Conservation (phyloP, 2,329 filamentous ascomycete genomes). For the Ophiobolus disseminans region DNA sequence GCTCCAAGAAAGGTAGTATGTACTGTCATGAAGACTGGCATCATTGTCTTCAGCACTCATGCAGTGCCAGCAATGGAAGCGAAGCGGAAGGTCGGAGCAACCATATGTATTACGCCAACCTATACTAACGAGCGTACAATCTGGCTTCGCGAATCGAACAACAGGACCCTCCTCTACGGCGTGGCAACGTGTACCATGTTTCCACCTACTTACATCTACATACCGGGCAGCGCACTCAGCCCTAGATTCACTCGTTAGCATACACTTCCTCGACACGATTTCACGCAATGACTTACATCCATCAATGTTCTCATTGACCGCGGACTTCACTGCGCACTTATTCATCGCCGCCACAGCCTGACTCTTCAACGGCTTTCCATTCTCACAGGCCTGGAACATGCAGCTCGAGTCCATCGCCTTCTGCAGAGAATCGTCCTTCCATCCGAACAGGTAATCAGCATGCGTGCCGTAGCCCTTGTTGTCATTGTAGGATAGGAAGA, state of each 20-base stretch:
- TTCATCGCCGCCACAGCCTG: conserved; percentile 31
- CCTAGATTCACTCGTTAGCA: conserved; percentile 1
- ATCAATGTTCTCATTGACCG: conserved; percentile 32
- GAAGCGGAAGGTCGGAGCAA: not conserved
- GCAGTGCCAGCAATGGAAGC: not conserved
- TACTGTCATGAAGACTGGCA: too few relatives aligned
- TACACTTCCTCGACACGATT: not conserved
- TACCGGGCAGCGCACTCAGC: conserved; percentile 4
- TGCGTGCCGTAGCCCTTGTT: conserved; percentile 38
- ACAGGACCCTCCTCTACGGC: not conserved
- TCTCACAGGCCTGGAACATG: conserved; percentile 37
- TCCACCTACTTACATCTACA: conserved; percentile 4
- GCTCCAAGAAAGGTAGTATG: too few relatives aligned
- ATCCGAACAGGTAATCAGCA: conserved; percentile 39
- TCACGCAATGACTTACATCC: conserved; percentile 23
- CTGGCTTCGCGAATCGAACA: not conserved
- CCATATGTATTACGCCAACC: not conserved
- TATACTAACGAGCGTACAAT: conserved; percentile 7
- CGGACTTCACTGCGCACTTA: conserved; percentile 31
- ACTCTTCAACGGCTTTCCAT: conserved; percentile 27
- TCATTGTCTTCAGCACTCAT: too few relatives aligned
- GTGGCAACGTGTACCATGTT: too few relatives aligned
- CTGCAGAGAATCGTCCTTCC: conserved; percentile 38
- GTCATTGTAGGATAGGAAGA: conserved; percentile 35
- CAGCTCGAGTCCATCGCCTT: conserved; percentile 32